Percentiles rank a stretch among this genome's conserved stretches.
Evolutionary conservation across 2,329 filamentous ascomycete species (phyloP).

Genomic region (Aureobasidium sp.): DNA sequence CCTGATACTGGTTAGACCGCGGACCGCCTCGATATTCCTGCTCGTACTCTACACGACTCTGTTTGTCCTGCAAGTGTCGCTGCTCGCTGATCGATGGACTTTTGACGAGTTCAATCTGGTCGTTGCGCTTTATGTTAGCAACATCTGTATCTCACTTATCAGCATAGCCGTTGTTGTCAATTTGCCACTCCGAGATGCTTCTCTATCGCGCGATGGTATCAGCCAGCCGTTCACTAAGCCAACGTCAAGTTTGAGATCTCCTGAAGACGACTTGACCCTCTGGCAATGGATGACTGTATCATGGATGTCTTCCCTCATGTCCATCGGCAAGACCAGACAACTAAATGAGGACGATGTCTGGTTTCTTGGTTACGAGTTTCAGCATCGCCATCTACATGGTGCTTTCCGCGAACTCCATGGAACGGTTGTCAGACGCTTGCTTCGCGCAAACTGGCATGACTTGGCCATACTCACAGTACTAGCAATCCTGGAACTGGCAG

Average conservation of each 20-base stretch:
- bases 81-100: not conserved
- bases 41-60: conserved; percentile 21
- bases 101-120: not conserved
- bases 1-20: conserved; percentile 21
- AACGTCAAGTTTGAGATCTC: conserved; percentile 54
- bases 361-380: conserved; percentile 70
- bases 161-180: conserved; percentile 49
- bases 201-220: conserved; percentile 48
- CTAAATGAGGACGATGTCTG: conserved; percentile 75
- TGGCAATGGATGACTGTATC: conserved; percentile 81
- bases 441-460: conserved; percentile 73
- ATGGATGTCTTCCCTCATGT: conserved; percentile 72
- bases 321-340: conserved; percentile 54
- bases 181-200: conserved; percentile 63
- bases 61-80: conserved; percentile 18
- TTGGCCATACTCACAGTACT: conserved; percentile 59
- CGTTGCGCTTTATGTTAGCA: conserved; percentile 18
- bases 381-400: conserved; percentile 66
- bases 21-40: conserved; percentile 22
- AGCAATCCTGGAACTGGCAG: conserved; percentile 53
- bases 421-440: conserved; percentile 59
- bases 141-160: conserved; percentile 30
- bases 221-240: conserved; percentile 49
- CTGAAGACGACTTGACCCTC: conserved; percentile 70
- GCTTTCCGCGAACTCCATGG: conserved; percentile 66